Percentiles rank a stretch among this genome's conserved stretches.
These are phyloP conservation scores for Bryum argenteum DNA, from an alignment of 225 moss, liverwort and hornwort genomes.

Conservation along the genomic window DNA sequence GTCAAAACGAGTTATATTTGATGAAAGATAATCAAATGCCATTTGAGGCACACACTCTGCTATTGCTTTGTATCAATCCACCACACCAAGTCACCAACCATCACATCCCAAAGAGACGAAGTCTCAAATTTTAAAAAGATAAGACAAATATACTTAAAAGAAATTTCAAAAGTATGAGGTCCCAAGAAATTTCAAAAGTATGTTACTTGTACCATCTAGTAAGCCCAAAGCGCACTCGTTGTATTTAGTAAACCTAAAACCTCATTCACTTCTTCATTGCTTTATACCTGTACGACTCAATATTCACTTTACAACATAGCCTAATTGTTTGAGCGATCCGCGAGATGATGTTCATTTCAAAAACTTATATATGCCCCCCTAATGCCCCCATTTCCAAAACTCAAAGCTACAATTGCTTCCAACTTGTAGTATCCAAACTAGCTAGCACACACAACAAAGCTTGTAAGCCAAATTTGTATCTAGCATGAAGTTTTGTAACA, in stretches of 20 bases:
- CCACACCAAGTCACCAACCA: constrained; percentile 40
- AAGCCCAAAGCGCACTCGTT: constrained; percentile 58
- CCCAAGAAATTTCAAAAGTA: not conserved
- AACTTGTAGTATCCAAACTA: constrained; percentile 45
- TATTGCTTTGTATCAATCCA: constrained; percentile 59
- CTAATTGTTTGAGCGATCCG: constrained; percentile 40
- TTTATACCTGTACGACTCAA: constrained; percentile 51
- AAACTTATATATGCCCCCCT: constrained; percentile 38
- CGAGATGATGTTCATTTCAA: constrained; percentile 43
- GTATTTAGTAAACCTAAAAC: constrained; percentile 52
- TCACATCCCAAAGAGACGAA: no score
- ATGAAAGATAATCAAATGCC: constrained; percentile 58
- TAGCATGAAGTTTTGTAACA: no score
- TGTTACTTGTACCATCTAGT: constrained; percentile 44
- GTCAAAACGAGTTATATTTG: constrained; percentile 51
- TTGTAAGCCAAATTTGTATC: not conserved
- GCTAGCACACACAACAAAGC: constrained; percentile 24
- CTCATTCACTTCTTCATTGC: constrained; percentile 53
- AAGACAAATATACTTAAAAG: no score
- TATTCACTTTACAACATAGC: constrained; percentile 17
- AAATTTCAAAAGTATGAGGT: not conserved
- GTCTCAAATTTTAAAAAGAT: no score
- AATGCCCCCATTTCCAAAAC: constrained; percentile 30
- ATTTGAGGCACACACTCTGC: constrained; percentile 56
- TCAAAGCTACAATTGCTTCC: constrained; percentile 23